Percentiles rank a stretch among this genome's conserved stretches.
These are phyloP conservation scores for Aspergillus carlsbadensis DNA, from an alignment of 495 filamentous ascomycete genomes.

Conservation along the genomic window DNA sequence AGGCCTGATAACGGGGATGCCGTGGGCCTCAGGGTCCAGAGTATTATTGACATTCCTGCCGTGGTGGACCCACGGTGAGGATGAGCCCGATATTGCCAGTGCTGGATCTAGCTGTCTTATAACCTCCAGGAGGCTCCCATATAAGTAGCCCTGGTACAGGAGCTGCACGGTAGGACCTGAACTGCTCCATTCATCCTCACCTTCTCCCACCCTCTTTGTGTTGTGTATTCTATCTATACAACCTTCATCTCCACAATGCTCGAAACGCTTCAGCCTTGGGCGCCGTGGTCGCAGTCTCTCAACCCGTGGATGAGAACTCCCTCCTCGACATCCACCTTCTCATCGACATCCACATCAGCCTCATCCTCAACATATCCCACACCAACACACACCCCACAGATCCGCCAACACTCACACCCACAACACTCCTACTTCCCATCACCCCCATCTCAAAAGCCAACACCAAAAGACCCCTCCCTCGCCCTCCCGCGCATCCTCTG, in stretches of 20 bases:
- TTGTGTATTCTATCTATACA: neutral
- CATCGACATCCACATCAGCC: too few species aligned
- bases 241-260: neutral
- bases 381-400: neutral
- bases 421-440: neutral
- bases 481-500: conserved; percentile 61
- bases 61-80: too few species aligned
- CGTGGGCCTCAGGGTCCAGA: too few species aligned
- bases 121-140: too few species aligned
- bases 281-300: neutral
- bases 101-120: too few species aligned
- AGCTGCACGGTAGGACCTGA: too few species aligned
- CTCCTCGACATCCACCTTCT: neutral
- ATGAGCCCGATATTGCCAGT: too few species aligned
- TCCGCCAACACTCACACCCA: neutral
- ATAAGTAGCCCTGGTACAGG: too few species aligned
- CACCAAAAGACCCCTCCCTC: neutral
- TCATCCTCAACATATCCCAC: neutral
- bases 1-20: too few species aligned
- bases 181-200: too few species aligned
- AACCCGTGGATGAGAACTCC: neutral
- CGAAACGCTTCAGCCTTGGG: neutral
- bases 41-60: too few species aligned
- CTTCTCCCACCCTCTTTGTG: neutral
- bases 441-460: neutral